phyloP scores from a whole-genome alignment of 345 rosid species.

The Melaleuca quinquenervia region DNA sequence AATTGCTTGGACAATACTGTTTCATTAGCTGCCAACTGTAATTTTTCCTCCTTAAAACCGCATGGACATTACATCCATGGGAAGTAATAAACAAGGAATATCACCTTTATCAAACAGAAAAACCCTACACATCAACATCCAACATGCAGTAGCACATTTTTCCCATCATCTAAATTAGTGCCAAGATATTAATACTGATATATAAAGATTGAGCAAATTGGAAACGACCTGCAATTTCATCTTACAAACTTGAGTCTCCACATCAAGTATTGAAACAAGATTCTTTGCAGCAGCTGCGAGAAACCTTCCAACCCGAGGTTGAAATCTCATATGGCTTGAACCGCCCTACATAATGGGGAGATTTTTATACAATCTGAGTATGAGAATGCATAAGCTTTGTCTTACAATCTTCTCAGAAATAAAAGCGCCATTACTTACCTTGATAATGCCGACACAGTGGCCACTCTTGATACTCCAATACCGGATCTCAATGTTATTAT shows the following conservation, averaged over 20 bases:
- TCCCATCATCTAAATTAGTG: background rate
- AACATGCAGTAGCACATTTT: background rate
- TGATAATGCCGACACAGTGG: conserved; percentile 40
- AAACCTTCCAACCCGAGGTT: conserved; percentile 44
- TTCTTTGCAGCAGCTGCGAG: conserved; percentile 56
- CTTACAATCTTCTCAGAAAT: background rate
- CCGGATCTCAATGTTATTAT: conserved; percentile 44
- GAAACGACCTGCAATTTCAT: conserved; percentile 42
- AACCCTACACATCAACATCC: background rate
- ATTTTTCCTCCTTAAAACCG: background rate
- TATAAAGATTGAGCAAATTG: background rate
- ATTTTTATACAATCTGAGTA: background rate
- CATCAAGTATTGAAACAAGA: conserved; percentile 42
- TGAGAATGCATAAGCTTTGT: background rate
- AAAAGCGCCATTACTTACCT: conserved; percentile 15
- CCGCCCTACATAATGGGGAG: conserved; percentile 26
- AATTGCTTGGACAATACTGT: background rate
- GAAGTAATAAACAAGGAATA: background rate
- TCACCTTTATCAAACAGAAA: background rate
- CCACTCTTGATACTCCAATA: conserved; percentile 72
- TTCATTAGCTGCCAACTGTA: background rate
- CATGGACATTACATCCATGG: background rate
- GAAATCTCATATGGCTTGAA: conserved; percentile 48
- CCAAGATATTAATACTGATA: background rate
- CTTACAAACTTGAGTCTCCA: conserved; percentile 41